phyloP scores from a whole-genome alignment of 2,329 filamentous ascomycete genomes.

The Fusarium siculi region DNA sequence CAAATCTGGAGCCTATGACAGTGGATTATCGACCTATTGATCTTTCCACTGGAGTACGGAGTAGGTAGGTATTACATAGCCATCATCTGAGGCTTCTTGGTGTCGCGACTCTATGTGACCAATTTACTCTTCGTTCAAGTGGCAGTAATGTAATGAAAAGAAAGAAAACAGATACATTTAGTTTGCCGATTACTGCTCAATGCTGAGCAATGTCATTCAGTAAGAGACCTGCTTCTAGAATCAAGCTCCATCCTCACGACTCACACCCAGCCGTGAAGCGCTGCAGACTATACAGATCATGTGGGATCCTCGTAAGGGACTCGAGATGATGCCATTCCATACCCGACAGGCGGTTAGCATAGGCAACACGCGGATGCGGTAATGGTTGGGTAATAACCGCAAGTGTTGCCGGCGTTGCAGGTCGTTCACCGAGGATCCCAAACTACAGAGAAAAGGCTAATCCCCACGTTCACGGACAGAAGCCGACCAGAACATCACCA shows the following conservation, averaged over 20 bases:
- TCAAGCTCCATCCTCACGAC: constrained; percentile 11
- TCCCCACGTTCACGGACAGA: constrained; percentile 23
- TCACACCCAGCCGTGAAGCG: constrained; percentile 22
- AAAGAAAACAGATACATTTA: background rate
- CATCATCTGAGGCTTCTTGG: background rate
- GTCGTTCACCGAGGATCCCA: constrained; percentile 8
- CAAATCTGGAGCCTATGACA: background rate
- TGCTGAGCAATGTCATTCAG: background rate
- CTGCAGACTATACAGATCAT: constrained; percentile 40
- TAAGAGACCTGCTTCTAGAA: background rate
- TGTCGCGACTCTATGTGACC: background rate
- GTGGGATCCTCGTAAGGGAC: constrained; percentile 31
- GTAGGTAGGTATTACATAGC: background rate
- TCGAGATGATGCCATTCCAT: constrained; percentile 14
- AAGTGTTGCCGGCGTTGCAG: constrained; percentile 21
- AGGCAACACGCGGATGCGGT: constrained; percentile 41
- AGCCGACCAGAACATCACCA: constrained; percentile 28
- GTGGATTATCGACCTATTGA: background rate
- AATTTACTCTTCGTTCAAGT: background rate
- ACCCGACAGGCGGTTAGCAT: constrained; percentile 37
- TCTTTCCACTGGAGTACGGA: background rate
- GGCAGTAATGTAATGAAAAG: background rate
- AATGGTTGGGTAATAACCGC: constrained; percentile 35
- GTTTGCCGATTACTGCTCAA: background rate
- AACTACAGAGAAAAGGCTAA: background rate